Base-by-base conservation (phyloP, 352 stramenopile genomes). In the Globisporangium parvum region DNA sequence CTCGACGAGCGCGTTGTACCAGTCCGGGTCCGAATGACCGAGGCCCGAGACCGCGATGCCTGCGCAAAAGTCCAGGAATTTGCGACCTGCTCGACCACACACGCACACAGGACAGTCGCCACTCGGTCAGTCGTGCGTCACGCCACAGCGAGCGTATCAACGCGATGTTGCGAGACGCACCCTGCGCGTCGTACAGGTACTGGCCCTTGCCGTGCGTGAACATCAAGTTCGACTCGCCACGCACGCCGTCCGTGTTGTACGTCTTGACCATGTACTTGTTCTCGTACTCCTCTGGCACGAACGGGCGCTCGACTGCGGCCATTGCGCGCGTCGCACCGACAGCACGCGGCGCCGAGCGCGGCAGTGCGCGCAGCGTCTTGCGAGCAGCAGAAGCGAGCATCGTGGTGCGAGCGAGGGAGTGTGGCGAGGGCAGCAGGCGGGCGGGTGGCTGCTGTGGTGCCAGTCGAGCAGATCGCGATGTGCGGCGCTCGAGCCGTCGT, bases 21-120 rank as follows among this genome's bases (percentile, higher is more conserved):
- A 86, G 59, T 85, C 79, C 1, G 78, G 67, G 65, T 99, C 94
- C 60, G 75, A 77, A 68, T 99, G 96, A 26, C 91, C 89, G 9
- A 97, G 66, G 8, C 67, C 71, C 4, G 71, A 91, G 26, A 93
- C 85, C 10, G 92, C 93, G 59, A 98, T 98, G 45, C 96, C 95
- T 8, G 88, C 86, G 46, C 96, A 96, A 60, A 98, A 98, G 67
- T 98, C 95, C 33, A 98, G 66, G 67, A 83, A 92, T 61, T 89
- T 62, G 53, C 71, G 69, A 18, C 76, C 76, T 69, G 21, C 15
- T 51, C 37, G 12, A 37, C 3, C 31, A 37, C 9, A 31, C 26
- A 31, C 26, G 6, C 2, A 12, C 15, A 40, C 17, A 44, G 15
- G 33, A 31, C 26, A 31, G 26, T 31, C 26, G 6, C 6, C 26